phyloP scores from a whole-genome alignment of 75 land plant genomes.

The Sequoiadendron giganteum region DNA sequence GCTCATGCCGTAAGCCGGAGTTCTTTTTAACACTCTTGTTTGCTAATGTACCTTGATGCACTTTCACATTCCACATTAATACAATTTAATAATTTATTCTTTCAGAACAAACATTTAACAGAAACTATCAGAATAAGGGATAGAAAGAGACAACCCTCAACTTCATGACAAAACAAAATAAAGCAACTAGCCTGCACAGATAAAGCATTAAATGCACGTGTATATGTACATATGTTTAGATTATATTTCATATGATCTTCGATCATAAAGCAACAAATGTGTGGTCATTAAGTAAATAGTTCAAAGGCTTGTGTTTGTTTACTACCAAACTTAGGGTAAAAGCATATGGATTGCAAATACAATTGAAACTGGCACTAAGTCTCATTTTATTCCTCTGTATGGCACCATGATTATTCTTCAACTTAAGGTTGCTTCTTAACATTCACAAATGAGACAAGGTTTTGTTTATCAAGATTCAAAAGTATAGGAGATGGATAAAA shows the following conservation, averaged over 20 bases:
- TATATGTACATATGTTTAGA: neutral
- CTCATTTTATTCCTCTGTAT: neutral
- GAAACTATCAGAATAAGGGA: neutral
- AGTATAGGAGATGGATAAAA: neutral
- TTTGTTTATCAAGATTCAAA: neutral
- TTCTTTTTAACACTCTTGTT: neutral
- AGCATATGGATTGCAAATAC: neutral
- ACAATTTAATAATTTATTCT: neutral
- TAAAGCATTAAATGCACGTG: neutral
- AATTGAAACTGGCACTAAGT: neutral
- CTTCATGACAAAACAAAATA: neutral
- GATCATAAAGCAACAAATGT: neutral
- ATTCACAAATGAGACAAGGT: neutral
- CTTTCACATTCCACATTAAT: neutral
- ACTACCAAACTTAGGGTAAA: neutral
- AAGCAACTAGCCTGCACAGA: neutral
- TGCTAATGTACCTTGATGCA: neutral
- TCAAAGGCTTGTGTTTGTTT: neutral
- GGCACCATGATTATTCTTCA: neutral
- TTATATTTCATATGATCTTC: neutral
- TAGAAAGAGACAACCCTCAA: neutral
- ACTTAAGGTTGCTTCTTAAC: neutral
- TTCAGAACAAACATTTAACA: neutral
- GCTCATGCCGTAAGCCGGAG: neutral
- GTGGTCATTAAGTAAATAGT: neutral